Percentiles rank a stretch among this genome's conserved stretches.
Evolutionary conservation across 2,329 filamentous ascomycete species (phyloP).

Genomic region (Ilyonectria destructans): DNA sequence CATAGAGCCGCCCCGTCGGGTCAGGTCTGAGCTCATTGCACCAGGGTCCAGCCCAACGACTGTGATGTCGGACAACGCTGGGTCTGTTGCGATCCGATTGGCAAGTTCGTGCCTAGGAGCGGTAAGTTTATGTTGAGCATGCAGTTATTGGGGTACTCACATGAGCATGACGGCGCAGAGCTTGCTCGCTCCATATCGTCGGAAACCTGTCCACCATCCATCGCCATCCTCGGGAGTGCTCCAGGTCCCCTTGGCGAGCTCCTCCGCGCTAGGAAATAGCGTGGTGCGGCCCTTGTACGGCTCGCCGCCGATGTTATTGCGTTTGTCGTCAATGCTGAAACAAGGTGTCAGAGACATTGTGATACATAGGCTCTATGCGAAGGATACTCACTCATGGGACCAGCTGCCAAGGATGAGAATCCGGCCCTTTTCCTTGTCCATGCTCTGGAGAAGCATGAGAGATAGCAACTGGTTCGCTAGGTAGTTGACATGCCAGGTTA

Average conservation of each 20-base stretch:
- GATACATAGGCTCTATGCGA: not conserved
- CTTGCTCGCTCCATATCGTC: constrained; percentile 59
- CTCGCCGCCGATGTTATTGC: constrained; percentile 42
- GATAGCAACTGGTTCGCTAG: constrained; percentile 51
- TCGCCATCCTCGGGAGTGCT: constrained; percentile 51
- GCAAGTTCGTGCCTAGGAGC: constrained; percentile 54
- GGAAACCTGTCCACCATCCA: constrained; percentile 50
- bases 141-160: constrained; percentile 36
- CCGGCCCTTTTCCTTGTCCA: constrained; percentile 49
- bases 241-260: constrained; percentile 55
- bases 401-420: constrained; percentile 53
- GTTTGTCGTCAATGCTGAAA: constrained; percentile 49
- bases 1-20: constrained; percentile 47
- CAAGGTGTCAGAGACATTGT: constrained; percentile 24
- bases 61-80: constrained; percentile 53
- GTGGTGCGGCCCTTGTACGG: constrained; percentile 47
- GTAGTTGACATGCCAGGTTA: constrained; percentile 54
- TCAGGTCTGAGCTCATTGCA: constrained; percentile 54
- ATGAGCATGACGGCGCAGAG: constrained; percentile 57
- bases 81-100: constrained; percentile 54
- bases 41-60: constrained; percentile 59
- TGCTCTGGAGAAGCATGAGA: constrained; percentile 53
- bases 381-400: constrained; percentile 53
- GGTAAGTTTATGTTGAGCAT: constrained; percentile 27
- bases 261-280: constrained; percentile 51